Base-by-base conservation (phyloP, 176 grass and related monocot species). In the Coix lacrymajobi region DNA sequence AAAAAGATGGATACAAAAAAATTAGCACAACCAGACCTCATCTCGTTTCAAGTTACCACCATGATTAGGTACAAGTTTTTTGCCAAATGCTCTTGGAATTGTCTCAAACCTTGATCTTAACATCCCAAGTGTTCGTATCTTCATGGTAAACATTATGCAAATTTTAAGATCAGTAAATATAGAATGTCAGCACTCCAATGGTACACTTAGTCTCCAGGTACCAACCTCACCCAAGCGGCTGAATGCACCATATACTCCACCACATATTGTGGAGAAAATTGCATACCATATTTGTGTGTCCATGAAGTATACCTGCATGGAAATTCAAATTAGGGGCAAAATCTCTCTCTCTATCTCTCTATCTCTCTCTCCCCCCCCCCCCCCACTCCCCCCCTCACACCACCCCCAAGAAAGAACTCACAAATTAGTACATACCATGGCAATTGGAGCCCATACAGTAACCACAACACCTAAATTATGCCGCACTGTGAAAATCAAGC, bases 231-330 rank as follows among this genome's bases (percentile, higher is more conserved):
- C 96, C 86, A 99, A 73, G 81, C 72, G 96, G 80, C 96, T 96
- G 70, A 99, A 99, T 60, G 93, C 93, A 67, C 96, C 96, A 79
- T 82, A 90, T 45, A 96, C 87, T 80, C 96, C 96, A 65, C 96
- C 96, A 80, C 83, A 92, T 85, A 99, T 85, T 39, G 96, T 99
- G 46, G 93, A 99, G 86, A 99, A 99, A 92, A 99, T 99, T 63
- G 91, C 91, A 41, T 99, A 99, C 96, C 96, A 99, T 93, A 99
- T 99, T 91, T 96, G 93, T 15, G 96, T 89, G 75, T 99, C 96
- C 93, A 99, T 99, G 77, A 99, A 99, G 79, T 99, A 99, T 38
- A 99, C 96, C 96, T 98, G 74, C 30, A 83, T 14, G 30, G 30
- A 20, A 57, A 46, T 22, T 43, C 9, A 81, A 82, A 25, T 76